Evolutionary conservation across 306 rosid genomes (phyloP), one percentile per base, ranked within the genome.

Genomic region (Cucumis sativus): DNA sequence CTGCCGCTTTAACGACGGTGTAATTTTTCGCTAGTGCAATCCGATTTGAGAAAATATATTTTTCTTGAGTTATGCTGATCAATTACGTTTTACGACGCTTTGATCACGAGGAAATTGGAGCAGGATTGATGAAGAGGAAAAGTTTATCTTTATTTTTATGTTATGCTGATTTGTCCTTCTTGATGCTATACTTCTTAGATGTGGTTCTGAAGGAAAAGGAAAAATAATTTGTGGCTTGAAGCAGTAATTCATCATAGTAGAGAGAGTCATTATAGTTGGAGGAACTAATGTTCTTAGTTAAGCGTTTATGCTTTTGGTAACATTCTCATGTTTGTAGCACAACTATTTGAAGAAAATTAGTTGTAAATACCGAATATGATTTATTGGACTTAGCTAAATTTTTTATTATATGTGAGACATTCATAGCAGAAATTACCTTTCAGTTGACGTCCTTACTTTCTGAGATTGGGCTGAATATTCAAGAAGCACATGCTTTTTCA

Each of bases 401-500:
- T 70, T 37, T 28, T 2, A 15, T 14, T 49, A 23, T 21, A 30
- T 8, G 14, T 47, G 0, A 47, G 15, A 47, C 40, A 70, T 47
- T 25, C 76, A 21, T 70, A 70, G 14, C 37, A 43, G n/a, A 70
- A 25, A 70, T 47, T 23, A 70, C 59, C 23, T 84, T 83, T 76
- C 88, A 93, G 98, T 75, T 91, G 88, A 89, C 96, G 82, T 88
- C 90, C 64, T 80, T 93, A 76, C 66, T 93, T 79, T 87, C 97
- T 78, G 97, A 91, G 82, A 83, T 89, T 78, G 93, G 89, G 64
- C 77, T 93, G 61, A 88, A 93, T 87, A 93, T 93, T 84, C 93
- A 86, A 85, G 97, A 91, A 89, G 96, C 91, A 41, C 98, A 93
- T 82, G 98, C 93, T 18, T 89, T 89, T 85, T 93, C 97, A 33